These are phyloP conservation scores for Elaeis oleifera DNA, from an alignment of 202 grass and related monocot species.

Conservation along the genomic window DNA sequence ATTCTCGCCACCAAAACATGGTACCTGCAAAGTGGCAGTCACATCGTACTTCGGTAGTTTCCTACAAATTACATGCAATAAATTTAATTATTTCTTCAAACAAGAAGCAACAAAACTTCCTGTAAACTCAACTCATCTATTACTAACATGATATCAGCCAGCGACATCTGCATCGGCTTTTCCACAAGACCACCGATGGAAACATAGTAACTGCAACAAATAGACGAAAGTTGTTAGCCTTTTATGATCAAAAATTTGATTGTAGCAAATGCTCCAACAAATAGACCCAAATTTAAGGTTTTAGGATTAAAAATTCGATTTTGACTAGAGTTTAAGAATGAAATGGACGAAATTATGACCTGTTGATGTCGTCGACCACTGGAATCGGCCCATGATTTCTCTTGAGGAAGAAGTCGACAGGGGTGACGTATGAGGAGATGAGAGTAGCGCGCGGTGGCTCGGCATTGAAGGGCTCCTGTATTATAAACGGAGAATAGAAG, in stretches of 20 bases:
- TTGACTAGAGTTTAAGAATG: too few relatives aligned
- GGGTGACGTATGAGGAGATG: slow-evolving; percentile 28
- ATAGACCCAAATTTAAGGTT: too few relatives aligned
- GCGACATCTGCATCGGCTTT: slow-evolving; percentile 15
- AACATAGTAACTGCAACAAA: slow-evolving; percentile 24
- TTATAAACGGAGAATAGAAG: slow-evolving; percentile 12
- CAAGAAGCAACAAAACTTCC: background rate
- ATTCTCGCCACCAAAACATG: background rate
- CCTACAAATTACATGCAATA: slow-evolving; percentile 22
- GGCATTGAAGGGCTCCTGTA: slow-evolving; percentile 36
- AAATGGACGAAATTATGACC: background rate
- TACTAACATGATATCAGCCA: slow-evolving; percentile 33
- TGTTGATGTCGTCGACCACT: slow-evolving; percentile 27
- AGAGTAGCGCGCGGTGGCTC: slow-evolving; percentile 24
- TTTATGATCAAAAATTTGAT: background rate
- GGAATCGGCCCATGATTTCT: slow-evolving; percentile 40
- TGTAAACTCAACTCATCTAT: background rate
- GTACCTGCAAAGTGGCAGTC: slow-evolving; percentile 36
- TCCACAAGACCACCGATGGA: slow-evolving; percentile 28
- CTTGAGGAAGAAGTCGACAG: slow-evolving; percentile 32
- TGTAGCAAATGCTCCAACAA: too few relatives aligned
- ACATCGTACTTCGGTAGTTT: slow-evolving; percentile 35
- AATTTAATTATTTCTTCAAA: slow-evolving; percentile 12
- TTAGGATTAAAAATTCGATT: too few relatives aligned
- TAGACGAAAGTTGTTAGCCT: slow-evolving; percentile 11